Evolutionary conservation across 495 filamentous ascomycete genomes (phyloP).

Genomic region (Penicillium nucicola): DNA sequence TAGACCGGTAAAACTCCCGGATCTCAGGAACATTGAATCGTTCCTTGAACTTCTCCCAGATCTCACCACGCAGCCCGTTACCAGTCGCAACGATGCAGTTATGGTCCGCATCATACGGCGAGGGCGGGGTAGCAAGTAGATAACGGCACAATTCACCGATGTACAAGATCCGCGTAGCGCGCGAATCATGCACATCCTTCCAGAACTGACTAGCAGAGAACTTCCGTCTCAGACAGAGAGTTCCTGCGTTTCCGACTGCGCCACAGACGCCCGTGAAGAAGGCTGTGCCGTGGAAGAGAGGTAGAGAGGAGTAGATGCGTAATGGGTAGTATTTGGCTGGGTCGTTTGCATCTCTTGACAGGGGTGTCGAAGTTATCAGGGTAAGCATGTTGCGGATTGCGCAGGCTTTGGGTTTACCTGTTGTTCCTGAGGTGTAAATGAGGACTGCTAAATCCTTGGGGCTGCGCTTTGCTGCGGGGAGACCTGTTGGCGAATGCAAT

Average conservation of each 20-base stretch:
- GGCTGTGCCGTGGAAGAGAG: conserved; percentile 84
- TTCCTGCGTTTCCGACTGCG: conserved; percentile 38
- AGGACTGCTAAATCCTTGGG: conserved; percentile 60
- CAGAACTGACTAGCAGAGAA: conserved; percentile 89
- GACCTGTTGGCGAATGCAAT: conserved; percentile 31
- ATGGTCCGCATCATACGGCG: conserved; percentile 71
- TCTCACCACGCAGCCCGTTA: conserved; percentile 86
- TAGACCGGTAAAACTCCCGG: conserved; percentile 86
- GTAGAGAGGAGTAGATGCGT: conserved; percentile 85
- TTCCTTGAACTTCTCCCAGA: conserved; percentile 82
- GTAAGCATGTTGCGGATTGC: conserved; percentile 62
- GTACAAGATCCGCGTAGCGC: conserved; percentile 83
- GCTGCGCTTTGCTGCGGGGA: conserved; percentile 33
- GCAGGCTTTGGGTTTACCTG: conserved; percentile 87
- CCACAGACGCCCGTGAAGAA: conserved; percentile 61
- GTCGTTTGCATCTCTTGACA: conserved; percentile 33
- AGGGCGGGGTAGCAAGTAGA: conserved; percentile 70
- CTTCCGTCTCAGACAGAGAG: conserved; percentile 55
- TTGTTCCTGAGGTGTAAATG: conserved; percentile 86
- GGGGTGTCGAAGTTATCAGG: conserved; percentile 41
- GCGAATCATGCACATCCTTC: conserved; percentile 71
- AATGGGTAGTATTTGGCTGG: conserved; percentile 51
- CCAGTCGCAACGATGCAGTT: conserved; percentile 74
- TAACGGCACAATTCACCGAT: conserved; percentile 94
- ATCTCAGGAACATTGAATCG: conserved; percentile 81